A percentile compares a stretch with the other conserved stretches of the same genome.
Conservation (phyloP, 768 basidiomycete species). For the Harrya chromipes region DNA sequence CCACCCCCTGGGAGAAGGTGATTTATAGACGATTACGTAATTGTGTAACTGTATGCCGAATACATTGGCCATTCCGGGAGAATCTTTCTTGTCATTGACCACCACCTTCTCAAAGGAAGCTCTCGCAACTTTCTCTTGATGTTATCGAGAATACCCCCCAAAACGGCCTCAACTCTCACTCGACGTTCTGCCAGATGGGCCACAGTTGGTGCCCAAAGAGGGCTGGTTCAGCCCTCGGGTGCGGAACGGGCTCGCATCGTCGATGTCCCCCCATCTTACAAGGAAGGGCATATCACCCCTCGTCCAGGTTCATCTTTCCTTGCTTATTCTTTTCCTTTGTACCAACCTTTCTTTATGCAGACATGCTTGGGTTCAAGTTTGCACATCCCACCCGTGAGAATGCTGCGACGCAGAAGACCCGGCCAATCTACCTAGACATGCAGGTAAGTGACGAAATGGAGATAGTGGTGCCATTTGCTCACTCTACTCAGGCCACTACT, state of each 20-base stretch:
- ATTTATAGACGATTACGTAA: slow-evolving; percentile 18
- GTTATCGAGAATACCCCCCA: slow-evolving; percentile 55
- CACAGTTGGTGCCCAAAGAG: slow-evolving; percentile 39
- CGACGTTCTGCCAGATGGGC: slow-evolving; percentile 23
- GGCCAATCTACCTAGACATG: slow-evolving; percentile 98
- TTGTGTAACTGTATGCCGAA: neutral
- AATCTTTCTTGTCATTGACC: slow-evolving; percentile 7
- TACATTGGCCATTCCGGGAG: slow-evolving; percentile 7
- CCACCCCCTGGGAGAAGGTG: slow-evolving; percentile 71
- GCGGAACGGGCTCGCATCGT: slow-evolving; percentile 82
- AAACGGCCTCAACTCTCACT: slow-evolving; percentile 27
- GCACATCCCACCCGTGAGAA: slow-evolving; percentile 60
- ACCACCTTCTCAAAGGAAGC: slow-evolving; percentile 9
- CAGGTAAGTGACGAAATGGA: slow-evolving; percentile 53
- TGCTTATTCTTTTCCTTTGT: neutral
- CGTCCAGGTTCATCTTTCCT: slow-evolving; percentile 51
- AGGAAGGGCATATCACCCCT: slow-evolving; percentile 67
- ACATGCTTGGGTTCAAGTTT: slow-evolving; percentile 88
- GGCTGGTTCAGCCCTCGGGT: slow-evolving; percentile 78
- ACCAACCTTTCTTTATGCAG: slow-evolving; percentile 37
- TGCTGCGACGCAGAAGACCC: slow-evolving; percentile 54
- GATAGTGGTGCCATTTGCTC: slow-evolving; percentile 1
- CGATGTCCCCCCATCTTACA: slow-evolving; percentile 72
- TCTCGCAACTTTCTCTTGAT: slow-evolving; percentile 32
- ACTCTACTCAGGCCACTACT: slow-evolving; percentile 75